These are phyloP conservation scores for Tolypocladium guangdongense DNA, from an alignment of 2,329 filamentous ascomycete genomes.

Conservation along the genomic window DNA sequence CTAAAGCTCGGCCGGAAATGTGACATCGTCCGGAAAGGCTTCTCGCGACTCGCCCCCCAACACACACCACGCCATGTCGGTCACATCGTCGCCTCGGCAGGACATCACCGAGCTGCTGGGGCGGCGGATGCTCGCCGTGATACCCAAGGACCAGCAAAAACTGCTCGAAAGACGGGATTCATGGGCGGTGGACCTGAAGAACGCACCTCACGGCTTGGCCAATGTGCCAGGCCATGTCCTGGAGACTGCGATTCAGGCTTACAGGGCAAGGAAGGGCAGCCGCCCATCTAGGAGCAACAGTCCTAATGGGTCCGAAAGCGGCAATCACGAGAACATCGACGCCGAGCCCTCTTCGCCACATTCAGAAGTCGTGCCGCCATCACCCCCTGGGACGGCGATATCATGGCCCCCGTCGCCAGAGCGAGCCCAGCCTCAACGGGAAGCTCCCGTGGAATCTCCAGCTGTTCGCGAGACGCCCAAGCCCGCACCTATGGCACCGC, in stretches of 20 bases:
- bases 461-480: slow-evolving; percentile 15
- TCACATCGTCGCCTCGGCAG: slow-evolving; percentile 10
- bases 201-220: slow-evolving; percentile 11
- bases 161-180: slow-evolving; percentile 23
- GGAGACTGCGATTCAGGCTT: slow-evolving; percentile 16
- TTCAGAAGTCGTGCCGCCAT: neutral
- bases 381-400: slow-evolving; percentile 3
- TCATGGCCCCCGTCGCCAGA: slow-evolving; percentile 14
- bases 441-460: slow-evolving; percentile 8
- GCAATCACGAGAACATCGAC: neutral
- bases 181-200: slow-evolving; percentile 22
- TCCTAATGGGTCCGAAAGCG: neutral
- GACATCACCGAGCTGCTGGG: slow-evolving; percentile 13
- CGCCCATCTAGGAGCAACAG: neutral
- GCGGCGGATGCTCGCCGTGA: slow-evolving; percentile 15
- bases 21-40: neutral
- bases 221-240: slow-evolving; percentile 26
- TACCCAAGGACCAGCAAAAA: slow-evolving; percentile 27
- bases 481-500: slow-evolving; percentile 5
- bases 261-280: slow-evolving; percentile 2
- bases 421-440: neutral
- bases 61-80: slow-evolving; percentile 12
- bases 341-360: neutral
- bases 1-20: neutral
- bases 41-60: neutral